Percentiles rank a stretch among this genome's conserved stretches.
These are phyloP conservation scores for Triadica sebifera DNA, from an alignment of 345 rosid genomes.

Conservation along the genomic window DNA sequence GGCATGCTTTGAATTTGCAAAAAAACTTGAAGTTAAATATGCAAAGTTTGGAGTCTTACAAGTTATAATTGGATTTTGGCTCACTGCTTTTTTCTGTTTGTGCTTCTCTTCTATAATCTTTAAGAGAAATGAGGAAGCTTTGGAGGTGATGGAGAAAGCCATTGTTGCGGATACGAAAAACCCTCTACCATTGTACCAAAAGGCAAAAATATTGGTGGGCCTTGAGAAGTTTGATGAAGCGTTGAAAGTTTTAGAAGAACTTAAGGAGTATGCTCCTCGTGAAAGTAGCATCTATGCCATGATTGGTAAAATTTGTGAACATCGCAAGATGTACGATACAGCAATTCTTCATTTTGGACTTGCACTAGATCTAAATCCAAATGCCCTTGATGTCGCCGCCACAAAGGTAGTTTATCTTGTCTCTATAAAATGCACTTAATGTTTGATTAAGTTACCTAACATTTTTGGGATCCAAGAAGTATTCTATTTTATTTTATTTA, in stretches of 20 bases:
- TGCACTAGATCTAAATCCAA: constrained; percentile 92
- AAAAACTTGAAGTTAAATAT: not conserved
- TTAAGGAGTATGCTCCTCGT: constrained; percentile 83
- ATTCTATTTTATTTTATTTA: too few relatives aligned
- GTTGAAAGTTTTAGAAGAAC: constrained; percentile 85
- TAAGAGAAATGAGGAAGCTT: constrained; percentile 85
- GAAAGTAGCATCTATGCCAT: constrained; percentile 90
- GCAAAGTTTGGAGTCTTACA: not conserved
- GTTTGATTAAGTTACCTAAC: constrained; percentile 27
- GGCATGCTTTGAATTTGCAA: too few relatives aligned
- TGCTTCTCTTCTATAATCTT: constrained; percentile 9
- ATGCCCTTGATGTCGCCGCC: constrained; percentile 79
- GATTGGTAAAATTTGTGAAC: constrained; percentile 85
- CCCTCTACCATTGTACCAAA: constrained; percentile 95
- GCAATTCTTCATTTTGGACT: constrained; percentile 92
- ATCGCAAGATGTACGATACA: constrained; percentile 62
- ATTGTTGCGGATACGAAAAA: constrained; percentile 81
- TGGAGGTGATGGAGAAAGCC: constrained; percentile 87
- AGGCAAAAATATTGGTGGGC: constrained; percentile 80
- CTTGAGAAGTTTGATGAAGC: too few relatives aligned
- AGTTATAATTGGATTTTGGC: not conserved
- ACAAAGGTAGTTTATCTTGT: constrained; percentile 53
- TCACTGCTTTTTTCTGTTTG: constrained; percentile 6
- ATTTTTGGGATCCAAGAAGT: not conserved
- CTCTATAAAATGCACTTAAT: not conserved